Conservation (phyloP, 2,329 filamentous ascomycete species). For the Aspergillus aculeatus region DNA sequence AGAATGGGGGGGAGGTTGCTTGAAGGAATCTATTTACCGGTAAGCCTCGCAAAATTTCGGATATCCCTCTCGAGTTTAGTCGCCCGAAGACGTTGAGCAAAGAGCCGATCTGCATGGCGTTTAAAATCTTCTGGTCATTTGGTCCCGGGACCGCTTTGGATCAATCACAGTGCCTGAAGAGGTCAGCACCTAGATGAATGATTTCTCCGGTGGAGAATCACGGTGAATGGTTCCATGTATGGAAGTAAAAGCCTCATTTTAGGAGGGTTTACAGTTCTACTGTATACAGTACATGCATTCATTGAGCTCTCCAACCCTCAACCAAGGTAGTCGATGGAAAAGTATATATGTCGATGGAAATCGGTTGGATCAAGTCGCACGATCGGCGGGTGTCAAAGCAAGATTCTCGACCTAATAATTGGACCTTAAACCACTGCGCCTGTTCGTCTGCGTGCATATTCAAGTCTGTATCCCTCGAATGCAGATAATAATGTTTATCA, state of each 20-base stretch:
- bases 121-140: slow-evolving; percentile 7
- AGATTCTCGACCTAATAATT: slow-evolving; percentile 3
- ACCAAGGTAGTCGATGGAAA: neutral
- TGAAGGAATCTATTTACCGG: neutral
- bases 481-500: neutral
- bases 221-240: neutral
- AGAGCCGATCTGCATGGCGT: slow-evolving; percentile 12
- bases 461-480: neutral
- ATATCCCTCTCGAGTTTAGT: slow-evolving; percentile 4
- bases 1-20: neutral
- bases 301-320: neutral
- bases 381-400: slow-evolving; percentile 4
- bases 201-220: neutral
- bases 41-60: slow-evolving; percentile 16
- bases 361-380: neutral
- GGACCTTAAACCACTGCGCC: neutral
- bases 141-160: neutral
- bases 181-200: neutral
- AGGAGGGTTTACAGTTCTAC: no score
- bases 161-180: neutral
- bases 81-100: neutral
- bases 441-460: neutral
- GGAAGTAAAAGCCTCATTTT: no score
- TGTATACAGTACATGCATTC: neutral
- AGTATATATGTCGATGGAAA: neutral